These are phyloP conservation scores for Suillus brevipes DNA, from an alignment of 768 basidiomycete species.

Conservation along the genomic window DNA sequence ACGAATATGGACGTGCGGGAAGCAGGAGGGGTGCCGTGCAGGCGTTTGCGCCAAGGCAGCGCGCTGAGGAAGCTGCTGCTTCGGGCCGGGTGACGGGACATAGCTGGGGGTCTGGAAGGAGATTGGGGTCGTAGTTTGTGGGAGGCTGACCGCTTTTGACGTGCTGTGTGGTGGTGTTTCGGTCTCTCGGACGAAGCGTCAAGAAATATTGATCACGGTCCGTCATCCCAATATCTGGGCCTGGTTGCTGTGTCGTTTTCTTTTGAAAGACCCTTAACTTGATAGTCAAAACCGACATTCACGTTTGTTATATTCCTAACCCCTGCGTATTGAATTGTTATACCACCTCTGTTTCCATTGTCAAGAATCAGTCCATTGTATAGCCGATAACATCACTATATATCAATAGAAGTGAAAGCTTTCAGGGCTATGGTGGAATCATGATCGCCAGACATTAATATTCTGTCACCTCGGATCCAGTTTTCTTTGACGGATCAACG, in stretches of 20 bases:
- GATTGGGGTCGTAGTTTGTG: conserved; percentile 40
- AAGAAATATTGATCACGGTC: neutral
- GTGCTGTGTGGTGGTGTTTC: neutral
- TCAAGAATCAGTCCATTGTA: neutral
- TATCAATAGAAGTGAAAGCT: neutral
- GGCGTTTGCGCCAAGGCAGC: conserved; percentile 53
- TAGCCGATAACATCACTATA: neutral
- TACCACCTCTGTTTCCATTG: neutral
- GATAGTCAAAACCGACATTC: neutral
- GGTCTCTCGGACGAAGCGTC: neutral
- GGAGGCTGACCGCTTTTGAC: neutral
- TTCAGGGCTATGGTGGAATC: too few relatives aligned
- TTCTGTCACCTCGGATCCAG: too few relatives aligned
- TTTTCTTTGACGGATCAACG: neutral
- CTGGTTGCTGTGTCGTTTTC: neutral
- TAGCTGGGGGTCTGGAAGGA: conserved; percentile 56
- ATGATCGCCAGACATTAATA: too few relatives aligned
- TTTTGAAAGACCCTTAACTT: neutral
- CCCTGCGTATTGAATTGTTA: neutral
- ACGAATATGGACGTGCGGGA: conserved; percentile 32
- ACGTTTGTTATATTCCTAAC: neutral
- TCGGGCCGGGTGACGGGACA: conserved; percentile 32
- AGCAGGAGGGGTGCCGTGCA: conserved; percentile 52
- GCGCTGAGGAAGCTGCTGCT: conserved; percentile 21
- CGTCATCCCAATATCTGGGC: neutral